Evolutionary conservation across 139 green algal species (phyloP).

Genomic region (Picochlorum sp.): DNA sequence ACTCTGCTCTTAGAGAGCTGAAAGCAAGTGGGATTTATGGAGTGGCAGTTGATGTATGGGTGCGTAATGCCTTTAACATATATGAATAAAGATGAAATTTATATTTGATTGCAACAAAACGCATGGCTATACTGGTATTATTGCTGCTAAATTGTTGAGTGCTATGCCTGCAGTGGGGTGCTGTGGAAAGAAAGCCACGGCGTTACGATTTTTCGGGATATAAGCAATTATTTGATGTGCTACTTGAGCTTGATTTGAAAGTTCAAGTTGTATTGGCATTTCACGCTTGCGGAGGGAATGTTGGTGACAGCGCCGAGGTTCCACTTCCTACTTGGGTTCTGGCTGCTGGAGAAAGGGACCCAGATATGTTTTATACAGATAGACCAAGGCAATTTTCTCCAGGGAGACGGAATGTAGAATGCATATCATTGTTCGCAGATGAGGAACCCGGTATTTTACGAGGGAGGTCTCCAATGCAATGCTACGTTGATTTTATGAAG

Average conservation of each 20-base stretch:
- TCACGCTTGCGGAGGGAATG: conserved; percentile 89
- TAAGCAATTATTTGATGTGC: conserved; percentile 58
- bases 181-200: conserved; percentile 63
- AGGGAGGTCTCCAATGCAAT: conserved; percentile 54
- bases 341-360: conserved; percentile 56
- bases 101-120: conserved; percentile 29
- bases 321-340: conserved; percentile 77
- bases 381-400: conserved; percentile 32
- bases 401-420: conserved; percentile 65
- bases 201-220: conserved; percentile 80
- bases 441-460: conserved; percentile 43
- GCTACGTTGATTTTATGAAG: conserved; percentile 80
- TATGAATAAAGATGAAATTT: too few relatives aligned
- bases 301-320: conserved; percentile 73
- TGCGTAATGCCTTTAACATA: too few relatives aligned
- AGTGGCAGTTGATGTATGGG: conserved; percentile 80
- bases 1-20: conserved; percentile 51
- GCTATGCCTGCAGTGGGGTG: conserved; percentile 49
- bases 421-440: conserved; percentile 72
- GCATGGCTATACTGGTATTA: too few relatives aligned
- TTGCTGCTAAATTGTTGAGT: too few relatives aligned
- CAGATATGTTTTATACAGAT: conserved; percentile 81
- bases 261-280: conserved; percentile 88
- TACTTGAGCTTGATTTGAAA: conserved; percentile 59
- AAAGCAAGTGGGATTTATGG: conserved; percentile 59